Percentiles rank a stretch among this genome's conserved stretches.
These are phyloP conservation scores for Takakia lepidozioides DNA, from an alignment of 225 moss, liverwort and hornwort genomes.

Conservation along the genomic window DNA sequence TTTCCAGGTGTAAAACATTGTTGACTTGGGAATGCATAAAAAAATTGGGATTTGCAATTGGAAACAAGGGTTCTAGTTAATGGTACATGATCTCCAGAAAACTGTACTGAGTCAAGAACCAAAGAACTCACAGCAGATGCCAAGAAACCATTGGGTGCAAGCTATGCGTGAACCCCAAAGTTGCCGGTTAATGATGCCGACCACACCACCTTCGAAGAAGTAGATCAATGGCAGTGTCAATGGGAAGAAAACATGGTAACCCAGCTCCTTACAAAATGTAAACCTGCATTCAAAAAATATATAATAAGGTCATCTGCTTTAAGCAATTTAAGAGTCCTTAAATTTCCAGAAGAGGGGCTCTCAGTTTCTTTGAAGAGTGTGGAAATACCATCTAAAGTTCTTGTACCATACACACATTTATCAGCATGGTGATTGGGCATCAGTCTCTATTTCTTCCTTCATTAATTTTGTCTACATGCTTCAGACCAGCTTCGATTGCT, in stretches of 20 bases:
- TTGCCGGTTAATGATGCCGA: constrained; percentile 70
- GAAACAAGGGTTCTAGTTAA: no score
- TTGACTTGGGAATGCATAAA: no score
- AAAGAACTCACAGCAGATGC: constrained; percentile 50
- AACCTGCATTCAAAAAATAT: constrained; percentile 33
- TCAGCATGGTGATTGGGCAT: no score
- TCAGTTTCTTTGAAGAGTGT: neutral
- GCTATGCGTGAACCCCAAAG: constrained; percentile 50
- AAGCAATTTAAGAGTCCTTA: constrained; percentile 2
- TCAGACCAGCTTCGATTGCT: no score
- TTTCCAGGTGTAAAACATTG: no score
- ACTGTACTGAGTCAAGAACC: neutral
- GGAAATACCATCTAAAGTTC: no score
- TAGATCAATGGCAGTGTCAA: constrained; percentile 62
- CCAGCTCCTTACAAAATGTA: constrained; percentile 66
- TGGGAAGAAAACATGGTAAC: constrained; percentile 70
- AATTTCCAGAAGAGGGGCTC: no score
- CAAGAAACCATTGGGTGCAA: constrained; percentile 48
- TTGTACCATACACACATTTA: no score
- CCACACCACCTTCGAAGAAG: constrained; percentile 67
- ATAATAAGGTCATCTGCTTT: neutral
- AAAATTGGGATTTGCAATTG: no score
- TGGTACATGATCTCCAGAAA: no score
- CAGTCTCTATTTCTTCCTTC: no score
- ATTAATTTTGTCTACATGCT: no score